Percentiles rank a stretch among this genome's conserved stretches.
These are phyloP conservation scores for Ceraceosorus guamensis DNA, from an alignment of 1,284 basidiomycete species.

Conservation along the genomic window DNA sequence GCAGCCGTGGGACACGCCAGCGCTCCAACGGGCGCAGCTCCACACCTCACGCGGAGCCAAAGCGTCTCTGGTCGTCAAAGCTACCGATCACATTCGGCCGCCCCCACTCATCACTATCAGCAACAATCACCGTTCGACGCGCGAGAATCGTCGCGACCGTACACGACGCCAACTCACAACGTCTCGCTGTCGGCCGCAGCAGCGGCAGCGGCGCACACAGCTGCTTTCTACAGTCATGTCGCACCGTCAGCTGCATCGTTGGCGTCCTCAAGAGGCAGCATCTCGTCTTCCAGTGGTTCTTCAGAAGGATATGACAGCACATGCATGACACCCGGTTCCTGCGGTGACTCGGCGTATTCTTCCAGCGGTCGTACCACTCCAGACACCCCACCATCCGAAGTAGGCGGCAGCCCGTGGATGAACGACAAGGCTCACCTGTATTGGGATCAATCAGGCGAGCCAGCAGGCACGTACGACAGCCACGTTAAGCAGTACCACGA, in stretches of 20 bases:
- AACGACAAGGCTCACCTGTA: conserved; percentile 1
- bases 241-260: conserved; percentile 5
- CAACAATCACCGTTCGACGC: conserved; percentile 23
- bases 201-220: conserved; percentile 14
- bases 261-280: conserved; percentile 12
- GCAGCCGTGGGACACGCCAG: too few relatives aligned
- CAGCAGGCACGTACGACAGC: conserved; percentile 18
- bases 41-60: too few relatives aligned
- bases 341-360: conserved; percentile 17
- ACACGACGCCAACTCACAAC: conserved; percentile 30
- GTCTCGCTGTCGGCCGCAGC: conserved; percentile 10
- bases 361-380: conserved; percentile 39
- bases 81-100: too few relatives aligned
- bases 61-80: too few relatives aligned
- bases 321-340: conserved; percentile 27
- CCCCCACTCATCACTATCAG: neutral
- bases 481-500: neutral
- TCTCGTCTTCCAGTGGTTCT: conserved; percentile 26
- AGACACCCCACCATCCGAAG: conserved; percentile 37
- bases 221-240: conserved; percentile 8
- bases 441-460: conserved; percentile 12
- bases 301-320: conserved; percentile 18
- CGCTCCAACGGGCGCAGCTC: too few relatives aligned
- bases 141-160: conserved; percentile 23
- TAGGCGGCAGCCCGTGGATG: conserved; percentile 11